A percentile compares a stretch with the other conserved stretches of the same genome.
phyloP scores from a whole-genome alignment of 2,329 filamentous ascomycete genomes.

The Apiospora aurea region DNA sequence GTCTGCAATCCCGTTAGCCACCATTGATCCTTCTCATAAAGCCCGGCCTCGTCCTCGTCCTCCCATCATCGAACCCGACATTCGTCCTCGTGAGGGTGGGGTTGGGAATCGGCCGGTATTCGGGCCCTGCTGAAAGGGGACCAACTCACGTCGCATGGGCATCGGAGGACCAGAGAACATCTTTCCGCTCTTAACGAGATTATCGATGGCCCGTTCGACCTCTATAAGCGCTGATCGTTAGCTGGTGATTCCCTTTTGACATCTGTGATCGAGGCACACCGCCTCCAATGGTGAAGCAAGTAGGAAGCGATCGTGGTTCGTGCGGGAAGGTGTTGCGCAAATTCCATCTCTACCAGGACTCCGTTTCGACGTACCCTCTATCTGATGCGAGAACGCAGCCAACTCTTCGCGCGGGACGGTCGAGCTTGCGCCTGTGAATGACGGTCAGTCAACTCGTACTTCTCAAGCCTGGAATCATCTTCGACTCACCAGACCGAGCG shows the following conservation, averaged over 20 bases:
- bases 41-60: slow-evolving; percentile 36
- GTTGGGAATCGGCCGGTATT: slow-evolving; percentile 26
- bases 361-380: slow-evolving; percentile 75
- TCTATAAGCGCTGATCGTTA: slow-evolving; percentile 61
- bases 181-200: slow-evolving; percentile 96
- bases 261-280: not conserved
- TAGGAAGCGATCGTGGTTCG: not conserved
- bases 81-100: slow-evolving; percentile 29
- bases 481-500: slow-evolving; percentile 70
- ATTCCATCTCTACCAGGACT: slow-evolving; percentile 24
- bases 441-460: not conserved
- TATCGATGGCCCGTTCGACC: slow-evolving; percentile 94
- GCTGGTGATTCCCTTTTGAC: slow-evolving; percentile 29
- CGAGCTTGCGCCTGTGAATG: slow-evolving; percentile 71
- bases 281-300: not conserved
- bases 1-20: slow-evolving; percentile 58
- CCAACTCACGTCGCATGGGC: slow-evolving; percentile 82
- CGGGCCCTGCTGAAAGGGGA: slow-evolving; percentile 50
- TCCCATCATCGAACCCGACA: slow-evolving; percentile 32
- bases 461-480: not conserved
- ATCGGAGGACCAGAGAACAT: slow-evolving; percentile 67
- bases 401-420: slow-evolving; percentile 77
- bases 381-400: slow-evolving; percentile 82
- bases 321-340: slow-evolving; percentile 9
- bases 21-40: slow-evolving; percentile 23